Percentiles rank a stretch among this genome's conserved stretches.
Conservation (phyloP, 768 basidiomycete genomes). For the Coprinellus micaceus region DNA sequence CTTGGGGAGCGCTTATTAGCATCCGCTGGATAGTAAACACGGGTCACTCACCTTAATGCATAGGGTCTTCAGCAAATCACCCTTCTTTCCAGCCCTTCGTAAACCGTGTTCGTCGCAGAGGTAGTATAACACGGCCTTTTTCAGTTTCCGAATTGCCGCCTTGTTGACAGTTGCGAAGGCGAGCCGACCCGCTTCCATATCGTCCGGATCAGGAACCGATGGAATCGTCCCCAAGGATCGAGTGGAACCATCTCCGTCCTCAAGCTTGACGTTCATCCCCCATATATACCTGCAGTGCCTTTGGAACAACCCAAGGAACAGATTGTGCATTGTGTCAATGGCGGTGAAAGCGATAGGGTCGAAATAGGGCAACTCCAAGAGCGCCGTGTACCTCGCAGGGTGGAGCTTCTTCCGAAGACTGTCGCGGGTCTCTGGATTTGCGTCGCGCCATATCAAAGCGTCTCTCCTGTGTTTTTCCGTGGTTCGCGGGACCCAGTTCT, state of each 20-base stretch:
- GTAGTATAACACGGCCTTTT: slow-evolving; percentile 18
- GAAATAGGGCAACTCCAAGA: slow-evolving; percentile 30
- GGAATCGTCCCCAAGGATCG: slow-evolving; percentile 22
- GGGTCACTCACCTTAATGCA: too few relatives aligned
- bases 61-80: background rate
- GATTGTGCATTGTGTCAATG: slow-evolving; percentile 33
- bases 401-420: slow-evolving; percentile 9
- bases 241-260: slow-evolving; percentile 19
- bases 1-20: too few relatives aligned
- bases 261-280: slow-evolving; percentile 16
- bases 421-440: slow-evolving; percentile 2
- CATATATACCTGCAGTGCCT: slow-evolving; percentile 14
- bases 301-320: background rate
- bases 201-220: slow-evolving; percentile 22
- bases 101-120: too few relatives aligned
- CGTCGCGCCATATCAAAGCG: slow-evolving; percentile 9
- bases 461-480: slow-evolving; percentile 15
- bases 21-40: too few relatives aligned
- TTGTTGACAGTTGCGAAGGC: slow-evolving; percentile 50
- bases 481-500: background rate
- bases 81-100: background rate
- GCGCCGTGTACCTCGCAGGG: slow-evolving; percentile 12
- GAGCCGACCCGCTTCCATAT: slow-evolving; percentile 49
- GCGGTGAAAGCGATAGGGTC: slow-evolving; percentile 14
- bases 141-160: slow-evolving; percentile 35